Evolutionary conservation across 2,329 filamentous ascomycete species (phyloP).

Genomic region (Coleophoma eucalyptorum): DNA sequence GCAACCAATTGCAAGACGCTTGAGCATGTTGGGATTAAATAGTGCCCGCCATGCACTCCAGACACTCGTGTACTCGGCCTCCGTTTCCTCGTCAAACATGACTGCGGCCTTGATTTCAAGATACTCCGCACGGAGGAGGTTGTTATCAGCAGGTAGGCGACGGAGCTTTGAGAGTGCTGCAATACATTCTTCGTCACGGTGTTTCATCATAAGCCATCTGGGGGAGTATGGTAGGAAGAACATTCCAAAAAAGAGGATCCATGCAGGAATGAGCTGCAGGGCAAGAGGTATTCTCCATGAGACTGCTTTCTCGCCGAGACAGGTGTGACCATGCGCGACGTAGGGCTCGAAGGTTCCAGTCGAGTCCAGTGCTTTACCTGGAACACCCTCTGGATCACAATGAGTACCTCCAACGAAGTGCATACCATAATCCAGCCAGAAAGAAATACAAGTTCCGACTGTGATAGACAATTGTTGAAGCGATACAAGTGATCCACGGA

Average conservation of each 20-base stretch:
- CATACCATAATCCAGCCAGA: constrained; percentile 39
- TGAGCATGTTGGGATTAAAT: constrained; percentile 43
- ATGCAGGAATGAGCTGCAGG: constrained; percentile 15
- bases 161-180: constrained; percentile 19
- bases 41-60: constrained; percentile 39
- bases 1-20: constrained; percentile 37
- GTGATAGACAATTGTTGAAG: constrained; percentile 59
- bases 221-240: constrained; percentile 17
- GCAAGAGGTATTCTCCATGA: constrained; percentile 27
- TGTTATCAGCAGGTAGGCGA: constrained; percentile 14
- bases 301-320: constrained; percentile 13
- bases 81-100: constrained; percentile 29
- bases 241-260: constrained; percentile 8
- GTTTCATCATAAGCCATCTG: constrained; percentile 25
- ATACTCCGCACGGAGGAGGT: constrained; percentile 20
- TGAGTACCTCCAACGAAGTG: constrained; percentile 41
- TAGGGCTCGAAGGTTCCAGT: constrained; percentile 12
- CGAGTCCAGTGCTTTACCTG: constrained; percentile 6
- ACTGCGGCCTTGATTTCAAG: constrained; percentile 25
- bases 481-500: constrained; percentile 58
- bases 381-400: constrained; percentile 17
- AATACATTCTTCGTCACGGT: constrained; percentile 24
- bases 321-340: constrained; percentile 14
- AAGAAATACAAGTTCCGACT: constrained; percentile 44
- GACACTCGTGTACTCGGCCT: constrained; percentile 34